These are phyloP conservation scores for Magnaporthales sp. DNA, from an alignment of 2,329 filamentous ascomycete genomes.

Conservation along the genomic window DNA sequence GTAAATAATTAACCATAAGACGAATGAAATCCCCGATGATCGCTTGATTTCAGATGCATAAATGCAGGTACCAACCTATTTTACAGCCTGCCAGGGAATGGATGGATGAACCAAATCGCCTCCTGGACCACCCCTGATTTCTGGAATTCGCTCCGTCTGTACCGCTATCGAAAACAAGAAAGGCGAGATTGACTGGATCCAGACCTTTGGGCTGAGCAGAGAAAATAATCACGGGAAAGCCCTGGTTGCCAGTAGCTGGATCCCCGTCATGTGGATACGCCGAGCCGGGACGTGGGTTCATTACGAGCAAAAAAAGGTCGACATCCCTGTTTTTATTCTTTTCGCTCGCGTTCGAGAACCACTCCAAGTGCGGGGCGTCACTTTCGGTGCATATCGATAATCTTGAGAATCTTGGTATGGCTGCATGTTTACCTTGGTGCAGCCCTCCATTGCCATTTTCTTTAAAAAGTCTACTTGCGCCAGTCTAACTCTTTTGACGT, in stretches of 20 bases:
- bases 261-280: not conserved
- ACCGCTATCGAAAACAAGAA: not conserved
- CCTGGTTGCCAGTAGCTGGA: not conserved
- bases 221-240: not conserved
- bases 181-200: not conserved
- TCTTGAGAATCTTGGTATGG: not conserved
- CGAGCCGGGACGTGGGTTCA: not conserved
- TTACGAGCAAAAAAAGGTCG: not conserved
- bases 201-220: not conserved
- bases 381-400: not conserved
- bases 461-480: not conserved
- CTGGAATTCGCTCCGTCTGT: not conserved
- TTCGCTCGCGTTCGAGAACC: not conserved
- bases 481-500: not conserved
- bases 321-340: not conserved
- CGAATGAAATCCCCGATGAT: not conserved
- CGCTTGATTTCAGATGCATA: not conserved
- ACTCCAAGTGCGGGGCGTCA: not conserved
- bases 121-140: not conserved
- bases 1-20: not conserved
- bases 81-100: not conserved
- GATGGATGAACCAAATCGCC: not conserved
- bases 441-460: not conserved
- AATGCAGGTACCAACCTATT: not conserved
- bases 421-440: not conserved